Base-by-base conservation (phyloP, 768 basidiomycete species). In the Porphyrellus cyaneotinctus region DNA sequence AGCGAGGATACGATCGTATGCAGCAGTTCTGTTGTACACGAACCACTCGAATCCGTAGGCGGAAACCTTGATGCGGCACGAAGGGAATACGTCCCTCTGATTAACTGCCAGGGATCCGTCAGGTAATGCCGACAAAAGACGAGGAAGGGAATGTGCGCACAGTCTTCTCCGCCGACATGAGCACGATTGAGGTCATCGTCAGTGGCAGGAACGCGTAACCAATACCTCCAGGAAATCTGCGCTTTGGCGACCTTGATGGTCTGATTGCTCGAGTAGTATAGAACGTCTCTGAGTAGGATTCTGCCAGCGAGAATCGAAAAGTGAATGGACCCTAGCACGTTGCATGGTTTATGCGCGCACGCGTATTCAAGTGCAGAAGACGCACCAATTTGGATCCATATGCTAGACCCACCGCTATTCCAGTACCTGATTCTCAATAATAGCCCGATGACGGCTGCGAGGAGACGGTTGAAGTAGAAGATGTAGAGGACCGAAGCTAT, bases 201-300 rank as follows among this genome's bases (percentile, higher is more conserved):
- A n/a, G 82, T 78, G 10, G 87, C 81, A 3, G 93, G 87, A 36
- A 78, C 74, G 51, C 92, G 84, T 43, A 91, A 78, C 95, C 95
- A 98, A 68, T 95, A 97, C 57, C 91, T 79, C 93, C 95, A 98
- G 58, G 87, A 87, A 43, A 97, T 69, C 64, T 91, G 84, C 2
- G 85, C 89, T 69, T 91, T 90, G 43, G 91, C 81, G 46, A 93
- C 78, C 56, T 84, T 83, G 39, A 95, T 76, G 18, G 88, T 91
- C 68, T 97, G 88, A 69, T 95, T 97, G 65, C 90, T 88, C 2
- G 93, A 95, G 68, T 95, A 84, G 67, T 97, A 97, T 17, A 80
- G 75, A 30, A 97, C 67, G 65, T 97, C 90, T 72, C 91, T 92
- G 61, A 97, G 76, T 20, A 95, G 78, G 46, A 98, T 83, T 57